Evolutionary conservation across 1,284 basidiomycete genomes (phyloP), one percentile per base, ranked within the genome.

Genomic region (Ganoderma lucidum): DNA sequence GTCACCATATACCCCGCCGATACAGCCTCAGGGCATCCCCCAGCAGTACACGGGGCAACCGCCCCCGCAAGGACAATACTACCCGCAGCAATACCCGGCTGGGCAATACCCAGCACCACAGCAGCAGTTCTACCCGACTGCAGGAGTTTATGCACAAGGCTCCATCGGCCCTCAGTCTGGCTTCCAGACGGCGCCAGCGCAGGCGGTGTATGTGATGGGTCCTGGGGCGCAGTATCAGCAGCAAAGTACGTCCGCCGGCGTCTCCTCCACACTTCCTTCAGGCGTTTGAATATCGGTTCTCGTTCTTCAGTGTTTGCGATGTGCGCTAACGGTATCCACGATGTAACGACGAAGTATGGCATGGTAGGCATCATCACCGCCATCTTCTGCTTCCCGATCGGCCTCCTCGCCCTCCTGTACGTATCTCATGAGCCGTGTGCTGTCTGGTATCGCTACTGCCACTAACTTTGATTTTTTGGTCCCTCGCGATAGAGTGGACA

Each of bases 321-420:
- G 64, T 78, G 77, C 73, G 77, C 77, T 55, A 19, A 71, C n/a
- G 77, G 77, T 6, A 72, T 77, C 62, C 77, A 78, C 68, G 75
- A 77, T 58, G 62, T 73, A 15, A 67, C 63, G 44, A 76, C 64
- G 39, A 77, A 75, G 68, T 73, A 76, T 67, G 76, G 77, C 23
- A 56, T 74, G 4, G 73, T 70, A 35, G 77, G 77, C 3, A 77
- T 78, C 69, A 74, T 78, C 71, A 72, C 67, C 30, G 75, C 76
- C 14, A 62, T 77, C 23, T 51, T 77, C 8, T 71, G 74, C 41
- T 78, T 78, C 70, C 77, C 77, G 12, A 71, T 75, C 53, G 77
- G 77, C 48, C 70, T 78, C 44, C 71, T 78, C 23, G 75, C 73
- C 66, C 74, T 78, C 59, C 74, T 75, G 77, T 78, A 61, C 59